phyloP scores from a whole-genome alignment of 805 yeast genomes.

The Jamesozyma hellenica region DNA sequence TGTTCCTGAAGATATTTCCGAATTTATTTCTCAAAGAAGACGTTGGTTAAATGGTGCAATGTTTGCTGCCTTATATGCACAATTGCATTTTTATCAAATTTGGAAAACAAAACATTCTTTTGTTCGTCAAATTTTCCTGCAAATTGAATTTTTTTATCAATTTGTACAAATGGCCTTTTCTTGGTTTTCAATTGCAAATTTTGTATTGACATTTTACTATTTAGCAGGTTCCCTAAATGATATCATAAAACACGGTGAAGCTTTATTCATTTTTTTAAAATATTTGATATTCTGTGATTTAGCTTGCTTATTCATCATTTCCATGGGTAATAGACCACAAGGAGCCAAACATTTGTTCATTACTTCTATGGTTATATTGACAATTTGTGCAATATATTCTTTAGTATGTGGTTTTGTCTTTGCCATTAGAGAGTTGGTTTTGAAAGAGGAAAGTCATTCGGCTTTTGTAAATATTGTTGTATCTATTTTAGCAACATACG shows the following conservation, averaged over 20 bases:
- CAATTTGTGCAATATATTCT: constrained; percentile 74
- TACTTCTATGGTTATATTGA: constrained; percentile 58
- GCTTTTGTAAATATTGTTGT: constrained; percentile 70
- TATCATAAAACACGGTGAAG: constrained; percentile 59
- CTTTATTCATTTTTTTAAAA: constrained; percentile 76
- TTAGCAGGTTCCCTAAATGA: constrained; percentile 72
- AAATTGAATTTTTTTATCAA: constrained; percentile 83
- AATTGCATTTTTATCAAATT: constrained; percentile 72
- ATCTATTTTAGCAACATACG: constrained; percentile 83
- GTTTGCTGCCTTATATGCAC: constrained; percentile 89
- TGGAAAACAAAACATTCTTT: constrained; percentile 84
- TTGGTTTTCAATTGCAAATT: constrained; percentile 86
- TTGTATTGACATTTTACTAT: constrained; percentile 84
- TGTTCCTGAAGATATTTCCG: constrained; percentile 92
- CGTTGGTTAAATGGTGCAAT: constrained; percentile 98
- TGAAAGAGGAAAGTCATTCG: constrained; percentile 31
- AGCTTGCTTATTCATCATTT: constrained; percentile 80
- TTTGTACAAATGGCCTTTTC: constrained; percentile 70
- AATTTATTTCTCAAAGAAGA: constrained; percentile 90
- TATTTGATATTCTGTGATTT: constrained; percentile 74
- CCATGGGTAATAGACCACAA: constrained; percentile 96
- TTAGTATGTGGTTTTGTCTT: constrained; percentile 74
- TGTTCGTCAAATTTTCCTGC: constrained; percentile 69
- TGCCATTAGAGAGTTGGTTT: constrained; percentile 47
- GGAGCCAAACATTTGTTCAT: constrained; percentile 80